These are phyloP conservation scores for Vishniacozyma victoriae DNA, from an alignment of 768 basidiomycete species.

Conservation along the genomic window DNA sequence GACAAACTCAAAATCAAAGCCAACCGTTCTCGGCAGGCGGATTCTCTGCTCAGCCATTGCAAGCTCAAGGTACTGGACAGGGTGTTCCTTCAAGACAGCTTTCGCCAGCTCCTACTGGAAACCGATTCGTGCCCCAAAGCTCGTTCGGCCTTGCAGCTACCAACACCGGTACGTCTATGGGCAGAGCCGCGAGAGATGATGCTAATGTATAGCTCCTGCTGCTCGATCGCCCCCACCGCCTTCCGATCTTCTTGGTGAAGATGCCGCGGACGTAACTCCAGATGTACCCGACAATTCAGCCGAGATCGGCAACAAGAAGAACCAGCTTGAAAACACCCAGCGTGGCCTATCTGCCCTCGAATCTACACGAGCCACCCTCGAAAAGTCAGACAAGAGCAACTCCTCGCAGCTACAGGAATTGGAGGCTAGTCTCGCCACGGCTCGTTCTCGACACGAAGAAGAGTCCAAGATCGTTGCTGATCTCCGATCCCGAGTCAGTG, in stretches of 20 bases:
- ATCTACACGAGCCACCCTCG: conserved; percentile 61
- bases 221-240: neutral
- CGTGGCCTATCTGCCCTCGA: conserved; percentile 63
- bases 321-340: conserved; percentile 74
- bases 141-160: too few species aligned
- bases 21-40: conserved; percentile 3
- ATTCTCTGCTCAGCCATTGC: conserved; percentile 22
- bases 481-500: conserved; percentile 62
- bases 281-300: conserved; percentile 59
- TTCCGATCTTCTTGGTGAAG: conserved; percentile 42
- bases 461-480: conserved; percentile 66
- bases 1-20: conserved; percentile 1
- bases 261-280: conserved; percentile 15
- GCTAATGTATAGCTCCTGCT: too few species aligned
- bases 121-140: too few species aligned
- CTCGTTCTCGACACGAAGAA: conserved; percentile 77
- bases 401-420: conserved; percentile 70
- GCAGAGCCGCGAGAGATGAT: too few species aligned
- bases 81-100: too few species aligned
- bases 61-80: conserved; percentile 20
- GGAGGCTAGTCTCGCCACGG: conserved; percentile 73
- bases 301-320: conserved; percentile 80
- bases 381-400: conserved; percentile 61
- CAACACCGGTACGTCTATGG: too few species aligned
- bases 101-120: conserved; percentile 50